Conservation (phyloP, 164 flowering plant species). For the Stephania yunnanensis region DNA sequence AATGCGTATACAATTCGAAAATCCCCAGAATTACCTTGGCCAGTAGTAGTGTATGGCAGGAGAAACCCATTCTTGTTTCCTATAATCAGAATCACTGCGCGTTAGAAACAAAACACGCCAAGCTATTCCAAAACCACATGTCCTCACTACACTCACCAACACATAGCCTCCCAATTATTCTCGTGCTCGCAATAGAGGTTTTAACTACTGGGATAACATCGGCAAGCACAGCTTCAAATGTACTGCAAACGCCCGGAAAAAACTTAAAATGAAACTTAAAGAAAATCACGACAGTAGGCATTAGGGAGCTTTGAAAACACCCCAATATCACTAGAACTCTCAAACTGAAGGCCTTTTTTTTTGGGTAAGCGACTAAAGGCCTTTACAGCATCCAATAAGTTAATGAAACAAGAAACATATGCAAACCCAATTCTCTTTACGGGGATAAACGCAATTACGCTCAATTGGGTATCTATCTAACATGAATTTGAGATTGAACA, state of each 20-base stretch:
- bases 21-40: conserved; percentile 49
- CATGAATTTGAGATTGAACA: not conserved
- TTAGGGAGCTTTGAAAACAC: conserved; percentile 80
- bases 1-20: not conserved
- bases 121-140: not conserved
- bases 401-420: not conserved
- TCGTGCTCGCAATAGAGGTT: conserved; percentile 75
- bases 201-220: conserved; percentile 87
- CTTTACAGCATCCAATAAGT: conserved; percentile 22
- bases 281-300: conserved; percentile 43
- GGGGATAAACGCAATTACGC: too few species aligned
- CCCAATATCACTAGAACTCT: conserved; percentile 69
- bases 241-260: conserved; percentile 29
- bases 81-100: conserved; percentile 19
- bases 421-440: too few species aligned
- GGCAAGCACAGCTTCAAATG: conserved; percentile 77
- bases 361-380: conserved; percentile 35
- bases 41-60: conserved; percentile 83
- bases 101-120: not conserved
- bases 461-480: too few species aligned
- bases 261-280: too few species aligned
- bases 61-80: conserved; percentile 93
- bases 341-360: conserved; percentile 60
- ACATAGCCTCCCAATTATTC: conserved; percentile 81
- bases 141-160: conserved; percentile 43